Percentiles rank a stretch among this genome's conserved stretches.
phyloP scores from a whole-genome alignment of 139 green algal species.

The Pleodorina starrii region DNA sequence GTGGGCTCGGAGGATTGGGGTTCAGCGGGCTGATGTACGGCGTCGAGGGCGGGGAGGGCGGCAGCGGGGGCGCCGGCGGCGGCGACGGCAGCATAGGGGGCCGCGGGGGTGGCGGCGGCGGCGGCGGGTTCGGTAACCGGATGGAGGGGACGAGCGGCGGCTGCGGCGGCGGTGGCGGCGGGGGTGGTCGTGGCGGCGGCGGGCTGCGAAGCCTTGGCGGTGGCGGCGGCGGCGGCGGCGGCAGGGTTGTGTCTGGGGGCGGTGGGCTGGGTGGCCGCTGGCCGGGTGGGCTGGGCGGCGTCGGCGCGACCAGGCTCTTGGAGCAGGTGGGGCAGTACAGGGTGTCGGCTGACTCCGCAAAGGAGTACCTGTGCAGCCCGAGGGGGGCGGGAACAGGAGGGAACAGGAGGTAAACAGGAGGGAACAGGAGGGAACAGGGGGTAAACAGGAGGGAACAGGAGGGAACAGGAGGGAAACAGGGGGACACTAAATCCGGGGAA shows the following conservation, averaged over 20 bases:
- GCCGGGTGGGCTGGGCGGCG: background rate
- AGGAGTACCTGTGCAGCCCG: constrained; percentile 12
- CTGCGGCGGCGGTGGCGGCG: background rate
- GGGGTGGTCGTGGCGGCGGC: background rate
- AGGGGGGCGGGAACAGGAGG: too few species aligned
- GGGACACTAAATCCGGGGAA: too few species aligned
- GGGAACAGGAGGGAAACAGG: too few species aligned
- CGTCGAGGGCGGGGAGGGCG: background rate
- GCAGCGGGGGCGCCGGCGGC: background rate
- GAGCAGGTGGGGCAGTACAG: constrained; percentile 13
- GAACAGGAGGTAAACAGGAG: too few species aligned
- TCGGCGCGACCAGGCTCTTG: background rate
- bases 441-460: too few species aligned
- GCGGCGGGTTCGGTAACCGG: background rate
- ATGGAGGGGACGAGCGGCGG: too few species aligned
- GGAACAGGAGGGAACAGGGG: too few species aligned
- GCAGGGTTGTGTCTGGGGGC: background rate
- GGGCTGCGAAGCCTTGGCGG: background rate
- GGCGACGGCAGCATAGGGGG: background rate
- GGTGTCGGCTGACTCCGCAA: background rate
- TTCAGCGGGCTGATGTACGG: background rate
- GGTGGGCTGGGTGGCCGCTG: background rate
- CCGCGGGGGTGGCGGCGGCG: background rate
- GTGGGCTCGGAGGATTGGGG: background rate
- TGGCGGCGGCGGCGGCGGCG: background rate